Base-by-base conservation (phyloP, 352 stramenopile genomes). In the Phytophthora kernoviae region DNA sequence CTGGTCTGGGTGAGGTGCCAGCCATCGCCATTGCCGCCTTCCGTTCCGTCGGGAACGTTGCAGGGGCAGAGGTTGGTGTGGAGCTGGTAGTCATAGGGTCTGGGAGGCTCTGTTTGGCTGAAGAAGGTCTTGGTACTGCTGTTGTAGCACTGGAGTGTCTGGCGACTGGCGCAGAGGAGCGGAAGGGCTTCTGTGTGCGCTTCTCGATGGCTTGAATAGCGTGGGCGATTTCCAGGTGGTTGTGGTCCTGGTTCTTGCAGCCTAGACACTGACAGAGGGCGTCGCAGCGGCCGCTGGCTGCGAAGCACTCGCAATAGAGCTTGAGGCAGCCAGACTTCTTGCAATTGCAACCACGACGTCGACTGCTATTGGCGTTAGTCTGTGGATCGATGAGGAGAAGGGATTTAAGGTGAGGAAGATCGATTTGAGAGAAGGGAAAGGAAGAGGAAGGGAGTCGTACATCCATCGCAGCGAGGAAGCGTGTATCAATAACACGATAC, bases 321-420 rank as follows among this genome's bases (percentile, higher is more conserved):
- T 99, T 99, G 15, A 98, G 85, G 66, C 96, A 99, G 54, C 89
- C 85, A 0, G 94, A 98, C 54, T 98, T 98, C 75, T 98, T 98
- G 75, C 96, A 99, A 58, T 97, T 98, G 73, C 96, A 99, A 41
- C 82, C 80, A 20, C 77, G 77, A 11, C 72, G 79, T 40, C 65
- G 68, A 27, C 42, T 58, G 40, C 15, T 9, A 5, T 62, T n/a
- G 1, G 17, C 5, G 46, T 70, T 10, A 40, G 27, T 52, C 27
- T 1, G 14, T 5, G 27, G 15, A 21, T 30, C 24, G 40, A 62
- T n/a, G 15, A 24, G 65, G 26, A 73, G 52, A 67, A n/a, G 14
- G 33, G 33, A n/a, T 4, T 12, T 5, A 14, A 21, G 37, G 37
- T 9, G 34, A n/a, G 18, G 34, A 17, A 15, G 14, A 15, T 22